Percentiles rank a stretch among this genome's conserved stretches.
These are phyloP conservation scores for Pueraria montana DNA, from an alignment of 306 rosid genomes.

Conservation along the genomic window DNA sequence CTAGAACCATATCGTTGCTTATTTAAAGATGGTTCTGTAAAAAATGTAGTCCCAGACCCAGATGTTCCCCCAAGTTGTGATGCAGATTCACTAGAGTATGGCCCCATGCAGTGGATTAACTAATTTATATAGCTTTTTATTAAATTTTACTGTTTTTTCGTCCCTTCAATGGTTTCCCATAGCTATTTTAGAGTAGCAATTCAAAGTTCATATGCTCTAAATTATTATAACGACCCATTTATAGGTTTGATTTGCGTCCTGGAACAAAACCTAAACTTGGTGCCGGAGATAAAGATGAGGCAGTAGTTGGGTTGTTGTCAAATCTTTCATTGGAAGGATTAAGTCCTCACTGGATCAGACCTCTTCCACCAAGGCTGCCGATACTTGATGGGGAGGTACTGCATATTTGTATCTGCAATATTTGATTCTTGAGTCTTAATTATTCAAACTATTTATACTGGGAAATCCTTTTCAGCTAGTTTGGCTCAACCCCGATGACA, in stretches of 20 bases:
- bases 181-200: slow-evolving; percentile 26
- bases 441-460: slow-evolving; percentile 51
- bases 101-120: slow-evolving; percentile 35
- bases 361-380: slow-evolving; percentile 94
- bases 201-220: slow-evolving; percentile 14
- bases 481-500: slow-evolving; percentile 93
- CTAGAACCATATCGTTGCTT: slow-evolving; percentile 63
- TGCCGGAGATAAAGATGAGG: slow-evolving; percentile 88
- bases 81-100: slow-evolving; percentile 85
- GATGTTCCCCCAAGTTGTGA: slow-evolving; percentile 79
- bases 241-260: slow-evolving; percentile 82
- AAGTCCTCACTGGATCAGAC: slow-evolving; percentile 92
- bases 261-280: slow-evolving; percentile 84
- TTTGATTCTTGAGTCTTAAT: slow-evolving; percentile 43
- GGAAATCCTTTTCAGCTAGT: slow-evolving; percentile 77
- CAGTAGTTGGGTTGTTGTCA: slow-evolving; percentile 76
- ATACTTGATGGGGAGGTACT: slow-evolving; percentile 88
- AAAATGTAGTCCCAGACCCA: slow-evolving; percentile 85
- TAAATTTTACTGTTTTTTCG: not conserved
- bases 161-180: slow-evolving; percentile 29
- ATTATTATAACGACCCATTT: slow-evolving; percentile 48
- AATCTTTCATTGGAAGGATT: slow-evolving; percentile 79
- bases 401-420: slow-evolving; percentile 23
- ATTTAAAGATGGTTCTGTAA: slow-evolving; percentile 64
- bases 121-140: slow-evolving; percentile 9